These are phyloP conservation scores for Pulicaria dysenterica DNA, from an alignment of 129 eudicot species.

Conservation along the genomic window DNA sequence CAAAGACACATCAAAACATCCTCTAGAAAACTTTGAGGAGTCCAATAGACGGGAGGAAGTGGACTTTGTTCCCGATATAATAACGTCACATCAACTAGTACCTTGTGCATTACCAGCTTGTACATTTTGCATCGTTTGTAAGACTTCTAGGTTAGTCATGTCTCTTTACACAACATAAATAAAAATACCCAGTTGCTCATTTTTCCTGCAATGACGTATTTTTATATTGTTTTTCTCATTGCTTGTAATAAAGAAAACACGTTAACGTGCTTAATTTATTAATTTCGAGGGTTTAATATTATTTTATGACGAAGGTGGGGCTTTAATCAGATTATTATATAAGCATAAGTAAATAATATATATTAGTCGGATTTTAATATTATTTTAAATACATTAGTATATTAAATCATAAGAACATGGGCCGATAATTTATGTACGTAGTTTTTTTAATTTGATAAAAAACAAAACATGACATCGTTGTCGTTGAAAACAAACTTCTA, in stretches of 20 bases:
- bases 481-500: constrained; percentile 46
- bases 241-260: constrained; percentile 37
- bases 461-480: constrained; percentile 40
- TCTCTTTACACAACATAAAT: constrained; percentile 18
- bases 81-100: neutral
- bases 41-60: constrained; percentile 14
- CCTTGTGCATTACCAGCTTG: constrained; percentile 7
- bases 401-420: constrained; percentile 38
- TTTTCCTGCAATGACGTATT: constrained; percentile 41
- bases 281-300: constrained; percentile 4
- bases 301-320: constrained; percentile 31
- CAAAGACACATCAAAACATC: constrained; percentile 5
- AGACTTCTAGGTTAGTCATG: constrained; percentile 13
- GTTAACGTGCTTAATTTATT: constrained; percentile 40
- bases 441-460: constrained; percentile 26
- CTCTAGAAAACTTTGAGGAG: neutral
- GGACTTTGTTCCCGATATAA: constrained; percentile 23
- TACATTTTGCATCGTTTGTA: neutral
- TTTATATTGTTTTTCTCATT: constrained; percentile 28
- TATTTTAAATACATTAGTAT: neutral
- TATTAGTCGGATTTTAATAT: constrained; percentile 11
- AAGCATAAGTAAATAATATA: constrained; percentile 4
- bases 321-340: constrained; percentile 28
- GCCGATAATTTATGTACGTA: constrained; percentile 21
- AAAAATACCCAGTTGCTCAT: constrained; percentile 30